Base-by-base conservation (phyloP, 331 rosid species). In the Rosa hybrid region DNA sequence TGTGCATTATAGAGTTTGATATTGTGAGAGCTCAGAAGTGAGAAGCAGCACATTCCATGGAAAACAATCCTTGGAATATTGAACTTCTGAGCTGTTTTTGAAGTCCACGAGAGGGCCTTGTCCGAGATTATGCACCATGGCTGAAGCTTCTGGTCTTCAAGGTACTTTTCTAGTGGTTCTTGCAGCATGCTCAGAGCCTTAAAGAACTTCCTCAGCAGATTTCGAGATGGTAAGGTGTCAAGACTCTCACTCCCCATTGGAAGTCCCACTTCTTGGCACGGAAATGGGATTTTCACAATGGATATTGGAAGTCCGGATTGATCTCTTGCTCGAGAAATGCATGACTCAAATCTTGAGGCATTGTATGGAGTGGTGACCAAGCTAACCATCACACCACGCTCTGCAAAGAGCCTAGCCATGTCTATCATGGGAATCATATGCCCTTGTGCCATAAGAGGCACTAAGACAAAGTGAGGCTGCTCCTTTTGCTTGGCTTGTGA, bases 381-480 rank as follows among this genome's bases (percentile, higher is more conserved):
- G 41, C 88, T 91, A 0, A 89, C 90, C 25, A 86, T 9, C 21
- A 87, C 90, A 1, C 89, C 89, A 50, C 83, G 82, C 60, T 86
- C 64, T 5, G 92, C 89, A 7, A 93, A 78, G 44, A 93, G 79
- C 77, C 73, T 87, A 34, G 94, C 92, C 78, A 93, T 93, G 90
- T 91, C 97, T 46, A 91, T 67, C 93, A 91, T 82, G 21, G 98
- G 98, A 71, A 93, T 90, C 89, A 89, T 86, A 79, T 93, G 98
- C 80, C 98, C 98, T 86, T 87, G 93, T 8, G 98, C 94, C 82
- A 93, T 77, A 2, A 93, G 50, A 23, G 98, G 93, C 63, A 93
- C 78, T 8, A 91, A 64, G 6, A 93, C 89, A 83, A 93, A 93
- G 89, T 93, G 97, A 80, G 86, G 81, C 7, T 83, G 79, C 27